These are phyloP conservation scores for Teunomyces stri DNA, from an alignment of 805 yeast genomes.

Conservation along the genomic window DNA sequence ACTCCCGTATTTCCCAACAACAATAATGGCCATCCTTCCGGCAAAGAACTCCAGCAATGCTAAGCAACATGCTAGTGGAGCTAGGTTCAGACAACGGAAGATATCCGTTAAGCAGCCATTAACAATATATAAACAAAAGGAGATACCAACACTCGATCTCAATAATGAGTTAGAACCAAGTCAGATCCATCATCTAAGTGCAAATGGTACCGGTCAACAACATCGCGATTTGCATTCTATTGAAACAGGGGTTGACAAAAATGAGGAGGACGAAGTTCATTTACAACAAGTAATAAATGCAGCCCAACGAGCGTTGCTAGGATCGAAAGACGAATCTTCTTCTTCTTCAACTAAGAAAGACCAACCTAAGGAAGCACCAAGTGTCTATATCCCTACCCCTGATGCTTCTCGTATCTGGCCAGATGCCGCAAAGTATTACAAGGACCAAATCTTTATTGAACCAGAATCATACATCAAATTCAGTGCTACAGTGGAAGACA, in stretches of 20 bases:
- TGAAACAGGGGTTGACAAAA: slow-evolving; percentile 97
- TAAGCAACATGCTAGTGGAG: slow-evolving; percentile 39
- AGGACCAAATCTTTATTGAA: slow-evolving; percentile 54
- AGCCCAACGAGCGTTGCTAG: slow-evolving; percentile 58
- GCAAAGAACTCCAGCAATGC: slow-evolving; percentile 33
- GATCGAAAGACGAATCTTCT: slow-evolving; percentile 16
- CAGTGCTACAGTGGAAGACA: slow-evolving; percentile 95
- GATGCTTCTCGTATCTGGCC: slow-evolving; percentile 85
- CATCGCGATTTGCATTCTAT: slow-evolving; percentile 86
- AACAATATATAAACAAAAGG: slow-evolving; percentile 71
- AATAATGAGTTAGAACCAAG: slow-evolving; percentile 40
- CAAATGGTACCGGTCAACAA: slow-evolving; percentile 53
- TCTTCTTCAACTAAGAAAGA: slow-evolving; percentile 9
- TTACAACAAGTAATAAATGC: slow-evolving; percentile 87
- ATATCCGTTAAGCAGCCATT: slow-evolving; percentile 88
- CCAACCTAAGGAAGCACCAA: slow-evolving; percentile 28
- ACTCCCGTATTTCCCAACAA: not conserved
- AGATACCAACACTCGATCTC: slow-evolving; percentile 71
- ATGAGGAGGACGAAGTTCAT: slow-evolving; percentile 96
- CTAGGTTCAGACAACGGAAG: slow-evolving; percentile 90
- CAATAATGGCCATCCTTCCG: slow-evolving; percentile 40
- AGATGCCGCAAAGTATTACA: slow-evolving; percentile 72
- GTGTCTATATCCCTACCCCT: slow-evolving; percentile 85
- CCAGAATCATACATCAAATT: slow-evolving; percentile 83
- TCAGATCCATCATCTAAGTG: slow-evolving; percentile 39